A percentile compares a stretch with the other conserved stretches of the same genome.
Evolutionary conservation across 2,329 filamentous ascomycete genomes (phyloP).

Genomic region (Ceratocystis papillata): DNA sequence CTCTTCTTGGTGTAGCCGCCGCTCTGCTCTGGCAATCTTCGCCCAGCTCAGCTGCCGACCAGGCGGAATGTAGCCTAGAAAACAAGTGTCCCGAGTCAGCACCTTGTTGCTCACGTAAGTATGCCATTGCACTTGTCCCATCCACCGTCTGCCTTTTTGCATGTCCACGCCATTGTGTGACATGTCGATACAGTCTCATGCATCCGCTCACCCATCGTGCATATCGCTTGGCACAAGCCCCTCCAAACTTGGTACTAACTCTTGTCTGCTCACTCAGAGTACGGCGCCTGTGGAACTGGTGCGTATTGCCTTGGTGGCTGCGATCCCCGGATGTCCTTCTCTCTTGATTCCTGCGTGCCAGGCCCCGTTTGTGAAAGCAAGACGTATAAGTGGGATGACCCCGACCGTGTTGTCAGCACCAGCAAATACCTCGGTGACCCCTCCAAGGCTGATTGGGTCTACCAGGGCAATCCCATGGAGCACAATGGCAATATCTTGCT

Average conservation of each 20-base stretch:
- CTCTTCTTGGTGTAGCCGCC: slow-evolving; percentile 15
- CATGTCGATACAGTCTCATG: no score
- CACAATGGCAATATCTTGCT: slow-evolving; percentile 64
- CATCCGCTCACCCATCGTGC: no score
- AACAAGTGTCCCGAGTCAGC: slow-evolving; percentile 58
- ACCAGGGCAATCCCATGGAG: slow-evolving; percentile 61
- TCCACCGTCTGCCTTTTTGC: not conserved
- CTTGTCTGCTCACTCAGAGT: slow-evolving; percentile 53
- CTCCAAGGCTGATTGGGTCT: slow-evolving; percentile 73
- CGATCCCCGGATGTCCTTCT: slow-evolving; percentile 74
- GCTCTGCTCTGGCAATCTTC: slow-evolving; percentile 9
- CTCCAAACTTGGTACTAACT: slow-evolving; percentile 1
- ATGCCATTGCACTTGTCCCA: not conserved
- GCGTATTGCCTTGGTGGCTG: slow-evolving; percentile 95
- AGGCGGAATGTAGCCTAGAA: slow-evolving; percentile 37
- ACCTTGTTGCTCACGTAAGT: slow-evolving; percentile 75
- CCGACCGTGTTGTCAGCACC: slow-evolving; percentile 60
- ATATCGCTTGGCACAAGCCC: no score
- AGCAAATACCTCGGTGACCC: slow-evolving; percentile 79
- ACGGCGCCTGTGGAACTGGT: slow-evolving; percentile 83
- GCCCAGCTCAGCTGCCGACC: slow-evolving; percentile 18
- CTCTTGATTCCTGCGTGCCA: slow-evolving; percentile 74
- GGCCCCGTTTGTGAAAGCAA: slow-evolving; percentile 68
- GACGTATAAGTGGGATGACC: slow-evolving; percentile 60
- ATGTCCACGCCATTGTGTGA: not conserved